A percentile compares a stretch with the other conserved stretches of the same genome.
Evolutionary conservation across 352 stramenopile species (phyloP).

Genomic region (Globisporangium yorkense): DNA sequence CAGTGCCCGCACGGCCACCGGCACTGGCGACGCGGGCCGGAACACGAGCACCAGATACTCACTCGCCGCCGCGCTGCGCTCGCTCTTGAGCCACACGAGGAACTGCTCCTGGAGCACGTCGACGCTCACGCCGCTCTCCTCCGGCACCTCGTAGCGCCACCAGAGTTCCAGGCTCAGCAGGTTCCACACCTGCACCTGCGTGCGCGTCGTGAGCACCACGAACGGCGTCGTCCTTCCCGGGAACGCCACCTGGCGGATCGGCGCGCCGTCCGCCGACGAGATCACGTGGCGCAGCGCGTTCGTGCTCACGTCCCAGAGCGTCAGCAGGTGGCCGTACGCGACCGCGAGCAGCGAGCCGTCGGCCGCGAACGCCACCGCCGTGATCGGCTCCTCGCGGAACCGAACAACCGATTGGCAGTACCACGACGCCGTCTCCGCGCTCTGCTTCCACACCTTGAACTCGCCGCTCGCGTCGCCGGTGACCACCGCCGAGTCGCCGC

Average conservation of each 20-base stretch:
- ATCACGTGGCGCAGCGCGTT: constrained; percentile 76
- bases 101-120: constrained; percentile 40
- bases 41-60: constrained; percentile 47
- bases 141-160: constrained; percentile 65
- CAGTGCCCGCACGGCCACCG: constrained; percentile 37
- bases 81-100: constrained; percentile 34
- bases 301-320: constrained; percentile 77
- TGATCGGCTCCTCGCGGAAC: constrained; percentile 68
- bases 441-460: constrained; percentile 82
- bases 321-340: constrained; percentile 74
- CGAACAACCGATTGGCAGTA: constrained; percentile 73
- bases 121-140: constrained; percentile 25
- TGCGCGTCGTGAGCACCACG: constrained; percentile 48
- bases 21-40: constrained; percentile 38
- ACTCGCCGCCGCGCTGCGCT: background rate
- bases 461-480: constrained; percentile 62
- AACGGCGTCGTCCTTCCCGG: constrained; percentile 46
- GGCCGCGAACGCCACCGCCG: constrained; percentile 51
- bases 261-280: constrained; percentile 45
- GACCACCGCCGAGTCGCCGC: constrained; percentile 33
- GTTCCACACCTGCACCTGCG: constrained; percentile 73
- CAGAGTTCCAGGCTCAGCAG: constrained; percentile 55
- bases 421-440: constrained; percentile 34
- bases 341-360: constrained; percentile 84
- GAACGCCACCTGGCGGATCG: constrained; percentile 59